A percentile compares a stretch with the other conserved stretches of the same genome.
Evolutionary conservation across 2,329 filamentous ascomycete species (phyloP).

Genomic region (Colletotrichum kahawae): DNA sequence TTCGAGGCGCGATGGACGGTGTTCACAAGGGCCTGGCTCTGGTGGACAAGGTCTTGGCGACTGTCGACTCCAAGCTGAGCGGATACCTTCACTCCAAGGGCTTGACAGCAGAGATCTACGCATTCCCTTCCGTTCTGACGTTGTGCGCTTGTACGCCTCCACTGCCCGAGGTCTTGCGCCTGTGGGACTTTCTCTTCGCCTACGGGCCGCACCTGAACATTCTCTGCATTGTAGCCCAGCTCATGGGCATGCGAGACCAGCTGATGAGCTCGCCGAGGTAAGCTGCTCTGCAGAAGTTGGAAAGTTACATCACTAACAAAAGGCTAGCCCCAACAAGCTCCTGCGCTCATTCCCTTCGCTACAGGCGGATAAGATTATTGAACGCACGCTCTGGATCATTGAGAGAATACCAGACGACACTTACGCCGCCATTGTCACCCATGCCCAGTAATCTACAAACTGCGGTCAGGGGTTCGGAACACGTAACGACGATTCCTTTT

Average conservation of each 20-base stretch:
- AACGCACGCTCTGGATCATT: slow-evolving; percentile 83
- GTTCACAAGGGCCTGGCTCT: slow-evolving; percentile 91
- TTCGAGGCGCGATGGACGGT: slow-evolving; percentile 94
- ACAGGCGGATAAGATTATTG: slow-evolving; percentile 83
- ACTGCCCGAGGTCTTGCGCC: slow-evolving; percentile 85
- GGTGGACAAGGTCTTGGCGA: slow-evolving; percentile 89
- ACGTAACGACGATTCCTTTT: not conserved
- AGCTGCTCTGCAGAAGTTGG: slow-evolving; percentile 24
- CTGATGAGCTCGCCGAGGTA: slow-evolving; percentile 86
- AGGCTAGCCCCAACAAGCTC: slow-evolving; percentile 84
- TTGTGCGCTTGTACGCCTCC: slow-evolving; percentile 96
- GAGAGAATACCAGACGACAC: slow-evolving; percentile 89
- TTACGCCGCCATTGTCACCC: slow-evolving; percentile 86
- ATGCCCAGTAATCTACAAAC: slow-evolving; percentile 59
- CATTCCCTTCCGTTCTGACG: slow-evolving; percentile 93
- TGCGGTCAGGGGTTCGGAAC: not conserved
- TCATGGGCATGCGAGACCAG: slow-evolving; percentile 85
- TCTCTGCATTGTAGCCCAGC: slow-evolving; percentile 92
- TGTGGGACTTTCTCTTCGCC: slow-evolving; percentile 98
- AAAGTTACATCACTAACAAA: slow-evolving; percentile 7
- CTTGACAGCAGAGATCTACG: slow-evolving; percentile 92
- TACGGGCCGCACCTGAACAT: slow-evolving; percentile 96
- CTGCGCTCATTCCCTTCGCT: slow-evolving; percentile 86
- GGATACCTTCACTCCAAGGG: slow-evolving; percentile 84
- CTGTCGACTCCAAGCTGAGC: slow-evolving; percentile 89